These are phyloP conservation scores for Gremmenia infestans DNA, from an alignment of 2,329 filamentous ascomycete species.

Conservation along the genomic window DNA sequence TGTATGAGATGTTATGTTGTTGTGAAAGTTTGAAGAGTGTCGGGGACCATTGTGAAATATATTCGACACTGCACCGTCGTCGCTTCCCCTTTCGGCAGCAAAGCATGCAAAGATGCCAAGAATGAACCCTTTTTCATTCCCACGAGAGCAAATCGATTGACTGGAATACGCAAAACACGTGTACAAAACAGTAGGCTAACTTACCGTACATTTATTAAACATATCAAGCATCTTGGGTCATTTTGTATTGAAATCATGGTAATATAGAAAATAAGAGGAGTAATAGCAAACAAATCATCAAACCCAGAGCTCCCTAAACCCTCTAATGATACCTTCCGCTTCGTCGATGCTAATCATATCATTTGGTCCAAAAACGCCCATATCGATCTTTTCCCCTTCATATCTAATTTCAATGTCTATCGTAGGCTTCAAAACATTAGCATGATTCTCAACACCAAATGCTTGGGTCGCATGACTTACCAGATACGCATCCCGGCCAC, in stretches of 20 bases:
- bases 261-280: neutral
- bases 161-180: no score
- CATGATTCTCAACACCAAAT: neutral
- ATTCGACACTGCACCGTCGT: no score
- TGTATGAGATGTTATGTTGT: no score
- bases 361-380: constrained; percentile 28
- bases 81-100: no score
- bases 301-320: constrained; percentile 10
- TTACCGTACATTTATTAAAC: no score
- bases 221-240: no score
- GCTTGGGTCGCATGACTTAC: constrained; percentile 13
- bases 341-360: constrained; percentile 18
- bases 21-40: no score
- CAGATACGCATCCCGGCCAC: constrained; percentile 16
- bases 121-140: no score
- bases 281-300: neutral
- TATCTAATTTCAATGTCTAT: constrained; percentile 31
- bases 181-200: no score
- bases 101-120: no score
- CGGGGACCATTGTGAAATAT: no score
- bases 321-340: constrained; percentile 19
- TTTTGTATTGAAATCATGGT: neutral
- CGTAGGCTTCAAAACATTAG: constrained; percentile 21
- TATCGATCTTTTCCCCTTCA: constrained; percentile 19
- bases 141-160: no score